phyloP scores from a whole-genome alignment of 305 asterid genomes.

The Plantago coronopus region DNA sequence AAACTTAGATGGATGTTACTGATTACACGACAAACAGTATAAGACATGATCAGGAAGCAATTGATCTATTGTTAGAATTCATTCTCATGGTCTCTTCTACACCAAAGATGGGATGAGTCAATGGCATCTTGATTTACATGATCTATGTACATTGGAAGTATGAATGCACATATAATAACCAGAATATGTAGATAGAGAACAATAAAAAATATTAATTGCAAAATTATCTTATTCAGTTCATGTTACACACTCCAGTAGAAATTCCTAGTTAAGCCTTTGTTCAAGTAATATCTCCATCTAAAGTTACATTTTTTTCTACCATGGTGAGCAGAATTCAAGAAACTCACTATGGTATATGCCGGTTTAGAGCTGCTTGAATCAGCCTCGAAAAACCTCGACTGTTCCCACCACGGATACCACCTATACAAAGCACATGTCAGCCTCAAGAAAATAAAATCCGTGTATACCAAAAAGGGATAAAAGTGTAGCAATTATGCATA shows the following conservation, averaged over 20 bases:
- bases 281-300: background rate
- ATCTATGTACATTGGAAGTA: background rate
- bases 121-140: background rate
- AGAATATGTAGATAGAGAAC: background rate
- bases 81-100: no score
- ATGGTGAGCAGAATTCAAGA: conserved; percentile 20
- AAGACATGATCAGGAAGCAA: background rate
- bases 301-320: background rate
- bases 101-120: background rate
- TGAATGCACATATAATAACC: background rate
- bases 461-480: conserved; percentile 15
- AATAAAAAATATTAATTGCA: background rate
- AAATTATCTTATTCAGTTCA: background rate
- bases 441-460: conserved; percentile 10
- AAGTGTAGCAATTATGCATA: conserved; percentile 29
- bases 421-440: conserved; percentile 33
- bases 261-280: background rate
- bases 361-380: conserved; percentile 79
- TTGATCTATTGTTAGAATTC: background rate
- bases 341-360: conserved; percentile 82
- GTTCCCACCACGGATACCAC: conserved; percentile 99
- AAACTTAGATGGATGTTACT: background rate
- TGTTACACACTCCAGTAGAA: background rate
- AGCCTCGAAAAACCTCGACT: conserved; percentile 72
- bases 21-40: background rate